Conservation (phyloP, 805 yeast genomes). For the Saccharomyces cerevisiae region DNA sequence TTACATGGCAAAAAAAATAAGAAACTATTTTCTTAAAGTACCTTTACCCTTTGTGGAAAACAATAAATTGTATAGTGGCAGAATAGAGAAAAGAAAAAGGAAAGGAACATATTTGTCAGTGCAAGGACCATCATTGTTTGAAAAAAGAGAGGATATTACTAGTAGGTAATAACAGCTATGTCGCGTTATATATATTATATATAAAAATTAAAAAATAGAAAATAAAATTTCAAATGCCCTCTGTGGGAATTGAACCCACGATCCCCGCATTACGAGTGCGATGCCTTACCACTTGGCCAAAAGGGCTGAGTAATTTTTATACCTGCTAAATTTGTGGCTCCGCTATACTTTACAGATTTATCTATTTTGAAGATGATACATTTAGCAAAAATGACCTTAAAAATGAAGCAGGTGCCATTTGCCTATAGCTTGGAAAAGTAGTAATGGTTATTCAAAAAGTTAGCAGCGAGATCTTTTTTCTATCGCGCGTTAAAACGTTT, state of each 20-base stretch:
- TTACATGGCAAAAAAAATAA: conserved; percentile 4
- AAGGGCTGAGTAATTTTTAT: conserved; percentile 29
- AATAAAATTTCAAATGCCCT: conserved; percentile 31
- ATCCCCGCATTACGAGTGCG: conserved; percentile 54
- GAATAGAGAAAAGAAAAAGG: neutral
- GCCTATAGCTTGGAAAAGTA: no score
- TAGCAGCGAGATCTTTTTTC: no score
- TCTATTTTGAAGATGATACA: no score
- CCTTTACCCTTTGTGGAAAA: neutral
- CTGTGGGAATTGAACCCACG: conserved; percentile 51
- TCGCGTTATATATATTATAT: no score
- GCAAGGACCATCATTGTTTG: no score
- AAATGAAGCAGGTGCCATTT: no score
- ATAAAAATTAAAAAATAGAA: conserved; percentile 1
- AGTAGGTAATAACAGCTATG: no score
- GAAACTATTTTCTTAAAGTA: neutral
- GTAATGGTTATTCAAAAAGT: no score
- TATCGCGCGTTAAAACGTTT: neutral
- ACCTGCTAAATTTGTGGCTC: neutral
- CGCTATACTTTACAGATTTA: no score
- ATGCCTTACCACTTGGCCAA: conserved; percentile 53
- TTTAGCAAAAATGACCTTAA: no score
- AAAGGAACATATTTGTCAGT: neutral
- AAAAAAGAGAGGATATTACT: no score
- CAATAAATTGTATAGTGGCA: neutral